Evolutionary conservation across 805 yeast genomes (phyloP), one percentile per base, ranked within the genome.

Genomic region (Metschnikowia lachancei): DNA sequence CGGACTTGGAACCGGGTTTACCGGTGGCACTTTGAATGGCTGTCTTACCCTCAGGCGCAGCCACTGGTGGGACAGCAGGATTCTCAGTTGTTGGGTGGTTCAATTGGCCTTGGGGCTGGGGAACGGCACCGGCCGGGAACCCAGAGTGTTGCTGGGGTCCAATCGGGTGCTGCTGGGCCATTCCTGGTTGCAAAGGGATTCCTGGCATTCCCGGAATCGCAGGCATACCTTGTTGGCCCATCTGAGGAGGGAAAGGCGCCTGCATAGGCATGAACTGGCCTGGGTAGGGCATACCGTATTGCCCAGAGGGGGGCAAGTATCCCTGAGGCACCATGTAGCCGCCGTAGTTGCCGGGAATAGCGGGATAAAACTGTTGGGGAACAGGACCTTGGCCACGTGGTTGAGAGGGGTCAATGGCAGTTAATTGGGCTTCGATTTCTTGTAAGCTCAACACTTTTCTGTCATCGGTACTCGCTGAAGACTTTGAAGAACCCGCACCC

Each of bases 351-450:
- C 63, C 58, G 14, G 60, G 59, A 62, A 56, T 58, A 16, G 67
- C 69, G 36, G 70, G 70, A 56, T 63, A 61, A 13, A 67, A 68
- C 54, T 59, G 67, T 30, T 48, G 58, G 32, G 46, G 60, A 18
- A 44, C 50, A 18, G 49, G 53, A 39, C 43, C 44, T 54, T 40
- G 58, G 59, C 44, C 55, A 53, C 43, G 60, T 18, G 53, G 60
- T 34, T 61, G 67, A 41, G 56, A 41, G 36, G 58, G 58, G 46
- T 69, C 76, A 46, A 75, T 71, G 4, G 77, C 73, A 49, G 82
- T 70, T 61, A 84, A 71, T 57, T 82, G 88, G 8, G 95, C 88
- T 67, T 90, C 96, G 53, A 90, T 78, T 57, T 90, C 95, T 62
- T 86, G 92, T 62, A 88, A 72, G 10, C 96, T 85, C 55, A 86